Evolutionary conservation across 2,329 filamentous ascomycete genomes (phyloP).

Genomic region (Cladobotryum protrusum): DNA sequence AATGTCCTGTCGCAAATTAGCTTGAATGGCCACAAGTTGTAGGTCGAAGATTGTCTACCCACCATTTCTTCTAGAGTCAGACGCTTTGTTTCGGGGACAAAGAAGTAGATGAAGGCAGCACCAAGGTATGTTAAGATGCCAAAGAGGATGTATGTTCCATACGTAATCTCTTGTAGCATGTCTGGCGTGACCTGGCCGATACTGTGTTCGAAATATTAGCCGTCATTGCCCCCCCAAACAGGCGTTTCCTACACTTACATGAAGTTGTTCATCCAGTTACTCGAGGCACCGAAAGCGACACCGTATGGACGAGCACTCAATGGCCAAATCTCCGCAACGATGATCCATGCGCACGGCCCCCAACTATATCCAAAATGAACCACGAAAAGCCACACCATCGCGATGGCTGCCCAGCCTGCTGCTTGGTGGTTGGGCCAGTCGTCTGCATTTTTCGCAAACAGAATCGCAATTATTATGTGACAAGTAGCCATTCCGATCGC

Average conservation of each 20-base stretch:
- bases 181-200: slow-evolving; percentile 61
- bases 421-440: slow-evolving; percentile 50
- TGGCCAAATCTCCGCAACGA: slow-evolving; percentile 70
- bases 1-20: slow-evolving; percentile 42
- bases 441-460: slow-evolving; percentile 57
- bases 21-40: background rate
- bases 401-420: slow-evolving; percentile 63
- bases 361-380: slow-evolving; percentile 70
- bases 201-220: slow-evolving; percentile 30
- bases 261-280: slow-evolving; percentile 59
- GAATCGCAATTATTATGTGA: slow-evolving; percentile 65
- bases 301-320: slow-evolving; percentile 64
- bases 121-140: slow-evolving; percentile 58
- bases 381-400: slow-evolving; percentile 69
- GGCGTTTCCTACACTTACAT: slow-evolving; percentile 27
- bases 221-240: background rate
- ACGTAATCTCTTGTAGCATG: slow-evolving; percentile 57
- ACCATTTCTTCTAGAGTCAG: slow-evolving; percentile 59
- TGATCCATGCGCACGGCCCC: slow-evolving; percentile 69
- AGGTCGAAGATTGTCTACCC: slow-evolving; percentile 5
- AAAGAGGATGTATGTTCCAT: slow-evolving; percentile 68
- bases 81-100: slow-evolving; percentile 60
- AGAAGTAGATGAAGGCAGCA: slow-evolving; percentile 55
- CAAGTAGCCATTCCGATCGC: slow-evolving; percentile 64
- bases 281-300: slow-evolving; percentile 59